Percentiles rank a stretch among this genome's conserved stretches.
phyloP scores from a whole-genome alignment of 2,329 filamentous ascomycete genomes.

The Bretziella fagacearum region DNA sequence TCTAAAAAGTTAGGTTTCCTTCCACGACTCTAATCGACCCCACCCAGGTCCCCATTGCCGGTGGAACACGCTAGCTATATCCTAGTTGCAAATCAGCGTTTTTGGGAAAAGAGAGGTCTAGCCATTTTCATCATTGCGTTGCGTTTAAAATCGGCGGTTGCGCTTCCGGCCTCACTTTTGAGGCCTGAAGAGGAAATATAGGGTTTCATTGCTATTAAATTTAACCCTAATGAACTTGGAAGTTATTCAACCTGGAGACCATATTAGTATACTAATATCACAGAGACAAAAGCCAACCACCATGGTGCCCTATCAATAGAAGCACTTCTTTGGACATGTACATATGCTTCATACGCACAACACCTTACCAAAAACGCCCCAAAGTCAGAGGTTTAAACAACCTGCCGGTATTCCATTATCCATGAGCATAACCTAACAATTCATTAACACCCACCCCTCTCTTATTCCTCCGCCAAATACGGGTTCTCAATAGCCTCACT shows the following conservation, averaged over 20 bases:
- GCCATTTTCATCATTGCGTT: not conserved
- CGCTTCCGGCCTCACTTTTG: too few relatives aligned
- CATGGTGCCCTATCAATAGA: too few relatives aligned
- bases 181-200: not conserved
- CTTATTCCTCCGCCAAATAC: conserved; percentile 30
- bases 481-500: conserved; percentile 94
- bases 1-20: not conserved
- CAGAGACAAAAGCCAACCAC: too few relatives aligned
- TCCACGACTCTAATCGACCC: not conserved
- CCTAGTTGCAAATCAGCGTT: not conserved
- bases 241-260: too few relatives aligned
- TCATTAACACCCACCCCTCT: not conserved
- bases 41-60: not conserved
- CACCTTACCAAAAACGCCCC: too few relatives aligned
- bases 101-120: not conserved
- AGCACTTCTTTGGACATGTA: too few relatives aligned
- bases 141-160: not conserved
- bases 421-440: not conserved
- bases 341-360: too few relatives aligned
- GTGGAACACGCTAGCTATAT: not conserved
- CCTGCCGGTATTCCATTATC: too few relatives aligned
- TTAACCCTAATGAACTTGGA: too few relatives aligned
- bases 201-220: too few relatives aligned
- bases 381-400: too few relatives aligned
- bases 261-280: too few relatives aligned